Evolutionary conservation across 2,329 filamentous ascomycete genomes (phyloP), one percentile per base, ranked within the genome.

Genomic region (Blastomyces parvus): DNA sequence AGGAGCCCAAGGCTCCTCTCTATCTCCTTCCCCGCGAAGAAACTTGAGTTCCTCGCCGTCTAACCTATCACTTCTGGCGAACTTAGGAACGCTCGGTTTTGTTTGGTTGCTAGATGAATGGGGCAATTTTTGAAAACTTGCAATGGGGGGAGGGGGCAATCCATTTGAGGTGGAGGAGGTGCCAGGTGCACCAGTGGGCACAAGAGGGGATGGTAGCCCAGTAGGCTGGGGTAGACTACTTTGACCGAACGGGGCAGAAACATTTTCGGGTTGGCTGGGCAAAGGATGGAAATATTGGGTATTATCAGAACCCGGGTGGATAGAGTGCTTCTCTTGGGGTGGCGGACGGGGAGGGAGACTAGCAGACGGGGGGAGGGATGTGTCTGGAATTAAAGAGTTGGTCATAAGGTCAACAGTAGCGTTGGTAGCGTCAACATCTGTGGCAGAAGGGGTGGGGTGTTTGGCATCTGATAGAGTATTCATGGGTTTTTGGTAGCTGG

Each of bases 401-500:
- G 66, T 72, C 68, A 63, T 72, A 68, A 55, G 65, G 64, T 60
- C 71, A 68, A 60, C 67, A 64, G 56, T 68, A 63, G 53, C 68
- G 63, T 67, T 69, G 63, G 69, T 65, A 63, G 69, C 61, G 58
- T 68, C 61, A 66, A 68, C 69, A 60, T 67, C 66, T 64, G 69
- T 67, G 38, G 69, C 67, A 66, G 69, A 70, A 62, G 68, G 17
- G 19, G 22, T 0, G 14, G 17, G 66, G 48, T 71, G 67, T 53
- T 68, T 67, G 38, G 73, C 73, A 57, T 75, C 73, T 64, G 77
- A 74, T 46, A 80, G 74, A 69, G 79, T 80, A 73, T 80, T 78
- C 69, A 81, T 74, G 63, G 81, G 70, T 63, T 74, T 77, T 70
- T 81, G 78, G 68, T 78, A 79, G 69, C 80, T 77, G 69, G 81